Percentiles rank a stretch among this genome's conserved stretches.
These are phyloP conservation scores for Candida peoriensis DNA, from an alignment of 805 yeast genomes.

Conservation along the genomic window DNA sequence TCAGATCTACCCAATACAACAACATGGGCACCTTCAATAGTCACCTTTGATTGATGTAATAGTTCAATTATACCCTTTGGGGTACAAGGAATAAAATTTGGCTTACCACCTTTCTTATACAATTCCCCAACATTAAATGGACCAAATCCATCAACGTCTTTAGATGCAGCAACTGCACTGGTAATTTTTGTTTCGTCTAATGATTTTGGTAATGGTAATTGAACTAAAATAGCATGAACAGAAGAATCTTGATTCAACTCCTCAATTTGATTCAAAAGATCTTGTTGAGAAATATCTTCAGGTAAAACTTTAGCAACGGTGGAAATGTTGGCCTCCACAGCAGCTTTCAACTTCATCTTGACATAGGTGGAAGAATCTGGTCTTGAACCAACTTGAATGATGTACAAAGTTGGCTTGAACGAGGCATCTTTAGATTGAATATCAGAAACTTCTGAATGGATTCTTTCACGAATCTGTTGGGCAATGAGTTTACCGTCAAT, in stretches of 20 bases:
- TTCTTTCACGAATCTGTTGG: conserved; percentile 41
- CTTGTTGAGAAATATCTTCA: conserved; percentile 49
- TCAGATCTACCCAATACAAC: conserved; percentile 88
- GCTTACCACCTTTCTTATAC: conserved; percentile 66
- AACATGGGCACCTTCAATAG: conserved; percentile 62
- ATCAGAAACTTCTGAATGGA: conserved; percentile 44
- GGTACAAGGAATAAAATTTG: conserved; percentile 74
- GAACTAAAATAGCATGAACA: conserved; percentile 72
- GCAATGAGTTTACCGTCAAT: conserved; percentile 62
- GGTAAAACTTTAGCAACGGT: conserved; percentile 59
- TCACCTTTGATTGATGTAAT: conserved; percentile 50
- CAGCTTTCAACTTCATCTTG: conserved; percentile 76
- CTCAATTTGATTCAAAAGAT: conserved; percentile 47
- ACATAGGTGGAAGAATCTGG: conserved; percentile 93
- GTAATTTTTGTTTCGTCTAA: conserved; percentile 65
- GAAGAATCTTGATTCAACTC: conserved; percentile 51
- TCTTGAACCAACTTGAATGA: conserved; percentile 83
- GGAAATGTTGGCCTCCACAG: conserved; percentile 60
- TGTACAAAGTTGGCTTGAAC: conserved; percentile 75
- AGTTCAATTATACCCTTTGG: conserved; percentile 76
- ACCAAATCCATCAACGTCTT: conserved; percentile 84
- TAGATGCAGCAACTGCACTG: conserved; percentile 55
- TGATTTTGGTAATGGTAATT: conserved; percentile 71
- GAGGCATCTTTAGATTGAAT: conserved; percentile 36
- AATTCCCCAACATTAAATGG: conserved; percentile 74